phyloP scores from a whole-genome alignment of 495 filamentous ascomycete species.

The Xylaria intraflava region DNA sequence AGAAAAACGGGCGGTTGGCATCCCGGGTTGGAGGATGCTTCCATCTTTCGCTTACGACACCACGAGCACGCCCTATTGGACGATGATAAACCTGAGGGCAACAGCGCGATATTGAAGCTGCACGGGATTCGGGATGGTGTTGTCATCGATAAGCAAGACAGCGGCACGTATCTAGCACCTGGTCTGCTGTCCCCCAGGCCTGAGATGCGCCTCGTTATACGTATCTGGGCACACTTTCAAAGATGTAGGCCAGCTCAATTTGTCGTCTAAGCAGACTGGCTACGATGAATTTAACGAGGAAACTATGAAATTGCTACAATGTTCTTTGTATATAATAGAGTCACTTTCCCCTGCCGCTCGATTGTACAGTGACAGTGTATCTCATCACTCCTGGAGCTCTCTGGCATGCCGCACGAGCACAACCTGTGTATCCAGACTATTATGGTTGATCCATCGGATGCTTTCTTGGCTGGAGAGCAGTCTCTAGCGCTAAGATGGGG shows the following conservation, averaged over 20 bases:
- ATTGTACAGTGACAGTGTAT: too few species aligned
- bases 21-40: slow-evolving; percentile 7
- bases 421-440: not conserved
- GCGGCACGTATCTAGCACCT: not conserved
- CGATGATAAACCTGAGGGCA: not conserved
- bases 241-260: not conserved
- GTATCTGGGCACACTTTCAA: slow-evolving; percentile 1
- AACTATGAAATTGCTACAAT: not conserved
- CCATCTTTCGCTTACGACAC: not conserved
- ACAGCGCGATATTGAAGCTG: slow-evolving; percentile 2
- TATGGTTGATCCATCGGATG: not conserved
- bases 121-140: not conserved
- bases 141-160: not conserved
- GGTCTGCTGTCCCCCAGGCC: not conserved
- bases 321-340: not conserved
- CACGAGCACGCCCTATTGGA: not conserved
- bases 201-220: not conserved
- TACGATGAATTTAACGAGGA: not conserved
- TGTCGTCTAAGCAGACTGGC: not conserved
- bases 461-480: not conserved
- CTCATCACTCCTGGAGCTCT: not conserved
- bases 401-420: not conserved
- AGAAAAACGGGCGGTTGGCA: not conserved
- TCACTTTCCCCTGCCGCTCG: too few species aligned
- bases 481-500: too few species aligned